Evolutionary conservation across 2,329 filamentous ascomycete genomes (phyloP), one percentile per base, ranked within the genome.

Genomic region (Colletotrichum ledebouriae): DNA sequence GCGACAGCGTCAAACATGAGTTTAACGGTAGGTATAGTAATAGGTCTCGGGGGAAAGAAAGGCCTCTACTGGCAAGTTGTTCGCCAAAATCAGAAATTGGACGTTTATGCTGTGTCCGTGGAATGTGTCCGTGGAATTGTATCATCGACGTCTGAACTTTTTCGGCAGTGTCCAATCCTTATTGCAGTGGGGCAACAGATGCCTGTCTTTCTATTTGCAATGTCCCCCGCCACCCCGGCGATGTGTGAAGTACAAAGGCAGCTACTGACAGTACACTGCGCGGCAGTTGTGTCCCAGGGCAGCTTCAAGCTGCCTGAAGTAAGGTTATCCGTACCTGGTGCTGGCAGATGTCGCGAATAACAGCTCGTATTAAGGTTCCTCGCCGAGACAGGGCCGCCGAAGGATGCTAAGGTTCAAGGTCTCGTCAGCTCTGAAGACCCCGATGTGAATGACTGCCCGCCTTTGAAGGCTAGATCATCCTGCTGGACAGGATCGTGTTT

Each of bases 71-170:
- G 52, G 15, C 12, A 34, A 44, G 25, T 20, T 41, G 25, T 34
- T n/a, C 34, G 33, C 20, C 20, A 20, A 17, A 13, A 29, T 12
- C 17, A 39, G 33, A 60, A 50, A 65, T 50, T 64, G 47, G 55
- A 50, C 20, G 42, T 55, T 68, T 44, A 68, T 65, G 55, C 61
- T 65, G 33, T 12, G 11, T 55, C 47, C 55, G 46, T 56, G 61
- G 60, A 56, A 7, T 17, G 33, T 12, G 11, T 55, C 47, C 55
- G 46, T 56, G 61, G 60, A 56, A 7, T 17, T 39, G 34, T 46
- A 50, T 52, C 64, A 63, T 20, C 44, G 29, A 44, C 39, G 59
- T 67, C 59, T 57, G 64, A 67, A 63, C 52, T 64, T 44, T 42
- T 49, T 29, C 6, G 42, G 42, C 53, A 49, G 13, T 34, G 33